Percentiles rank a stretch among this genome's conserved stretches.
Evolutionary conservation across 331 rosid genomes (phyloP).

Genomic region (Malus hybrid): DNA sequence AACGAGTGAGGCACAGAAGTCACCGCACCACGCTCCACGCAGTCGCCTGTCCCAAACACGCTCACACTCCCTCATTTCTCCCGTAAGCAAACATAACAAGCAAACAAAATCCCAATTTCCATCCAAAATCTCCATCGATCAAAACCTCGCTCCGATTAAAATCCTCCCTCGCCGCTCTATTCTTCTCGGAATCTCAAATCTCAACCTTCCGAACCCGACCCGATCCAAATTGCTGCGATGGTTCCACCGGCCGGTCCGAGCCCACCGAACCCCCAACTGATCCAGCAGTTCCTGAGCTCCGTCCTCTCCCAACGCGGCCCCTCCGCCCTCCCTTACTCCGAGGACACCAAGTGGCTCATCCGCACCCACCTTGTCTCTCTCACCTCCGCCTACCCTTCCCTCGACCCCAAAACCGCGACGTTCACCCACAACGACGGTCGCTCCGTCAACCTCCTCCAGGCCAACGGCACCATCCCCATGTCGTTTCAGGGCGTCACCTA

Average conservation of each 20-base stretch:
- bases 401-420: conserved; percentile 69
- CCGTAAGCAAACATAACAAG: too few species aligned
- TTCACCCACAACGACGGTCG: conserved; percentile 95
- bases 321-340: conserved; percentile 68
- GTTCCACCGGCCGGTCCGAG: conserved; percentile 42
- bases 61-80: too few species aligned
- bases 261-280: conserved; percentile 42
- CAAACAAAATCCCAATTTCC: too few species aligned
- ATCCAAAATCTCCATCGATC: not conserved
- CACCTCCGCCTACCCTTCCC: conserved; percentile 46
- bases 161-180: not conserved
- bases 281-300: conserved; percentile 65
- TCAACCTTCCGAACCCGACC: not conserved
- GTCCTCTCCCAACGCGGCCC: conserved; percentile 94
- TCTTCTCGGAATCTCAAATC: not conserved
- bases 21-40: too few species aligned
- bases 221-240: conserved; percentile 18
- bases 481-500: conserved; percentile 63
- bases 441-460: conserved; percentile 81
- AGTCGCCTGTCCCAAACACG: too few species aligned
- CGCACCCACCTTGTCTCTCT: conserved; percentile 68
- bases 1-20: too few species aligned
- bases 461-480: conserved; percentile 81
- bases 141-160: not conserved
- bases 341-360: conserved; percentile 83